These are phyloP conservation scores for Clonostachys sp. DNA, from an alignment of 2,329 filamentous ascomycete genomes.

Conservation along the genomic window DNA sequence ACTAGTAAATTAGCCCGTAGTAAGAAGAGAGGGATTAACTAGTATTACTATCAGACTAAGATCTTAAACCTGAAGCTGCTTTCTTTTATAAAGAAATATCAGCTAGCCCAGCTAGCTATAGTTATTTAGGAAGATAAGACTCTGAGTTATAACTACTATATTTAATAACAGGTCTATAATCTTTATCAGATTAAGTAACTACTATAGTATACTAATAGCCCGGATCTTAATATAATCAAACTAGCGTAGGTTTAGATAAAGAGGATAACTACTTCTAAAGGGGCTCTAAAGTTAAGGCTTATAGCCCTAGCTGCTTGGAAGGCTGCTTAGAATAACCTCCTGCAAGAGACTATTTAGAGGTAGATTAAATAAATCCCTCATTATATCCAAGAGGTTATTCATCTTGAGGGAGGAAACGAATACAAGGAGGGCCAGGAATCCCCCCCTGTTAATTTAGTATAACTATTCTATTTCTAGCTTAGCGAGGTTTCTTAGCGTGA, in stretches of 20 bases:
- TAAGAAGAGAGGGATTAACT: not conserved
- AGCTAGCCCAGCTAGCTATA: not conserved
- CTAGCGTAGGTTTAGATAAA: not conserved
- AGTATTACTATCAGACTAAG: not conserved
- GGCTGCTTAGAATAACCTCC: not conserved
- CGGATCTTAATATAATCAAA: not conserved
- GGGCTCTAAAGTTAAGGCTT: not conserved
- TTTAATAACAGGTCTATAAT: not conserved
- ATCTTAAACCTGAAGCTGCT: not conserved
- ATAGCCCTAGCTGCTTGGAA: not conserved
- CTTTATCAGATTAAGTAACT: not conserved
- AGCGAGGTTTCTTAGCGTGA: not conserved
- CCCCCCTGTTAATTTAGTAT: not conserved
- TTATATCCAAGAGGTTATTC: not conserved
- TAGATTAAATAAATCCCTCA: not conserved
- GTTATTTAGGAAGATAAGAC: not conserved
- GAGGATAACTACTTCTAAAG: not conserved
- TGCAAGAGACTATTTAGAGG: not conserved
- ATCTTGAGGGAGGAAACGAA: not conserved
- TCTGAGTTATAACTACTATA: not conserved
- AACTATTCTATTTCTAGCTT: not conserved
- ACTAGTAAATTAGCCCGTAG: not conserved
- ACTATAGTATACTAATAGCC: not conserved
- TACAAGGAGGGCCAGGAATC: not conserved
- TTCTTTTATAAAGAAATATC: not conserved